Evolutionary conservation across 2,329 filamentous ascomycete species (phyloP), one percentile per base, ranked within the genome.

Genomic region (Bipolaris bicolor): DNA sequence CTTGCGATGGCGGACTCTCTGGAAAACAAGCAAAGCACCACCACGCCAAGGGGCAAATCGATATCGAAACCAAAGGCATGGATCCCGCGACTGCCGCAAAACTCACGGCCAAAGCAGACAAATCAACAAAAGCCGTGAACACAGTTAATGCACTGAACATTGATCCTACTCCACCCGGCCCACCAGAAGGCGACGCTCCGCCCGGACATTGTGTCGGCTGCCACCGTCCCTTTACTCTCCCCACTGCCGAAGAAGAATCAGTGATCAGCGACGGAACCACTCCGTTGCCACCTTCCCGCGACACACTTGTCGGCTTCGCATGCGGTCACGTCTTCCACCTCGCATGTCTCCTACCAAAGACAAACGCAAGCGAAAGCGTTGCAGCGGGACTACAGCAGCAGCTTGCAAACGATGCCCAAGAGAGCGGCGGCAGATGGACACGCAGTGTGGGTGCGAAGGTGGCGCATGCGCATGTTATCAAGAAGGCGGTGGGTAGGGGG

Each of bases 261-360:
- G 45, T 26, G 22, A 70, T 66, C 7, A 45, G 68, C 20, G 58
- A 61, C 10, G 66, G 69, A 7, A 67, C 67, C 7, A 56, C 61
- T 1, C 69, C 71, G 3, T 52, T 73, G 0, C 71, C 72, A 13
- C 58, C 66, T 9, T 71, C 66, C 2, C 70, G 70, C 47, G 89
- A 93, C 71, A 90, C 89, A 0, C 79, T 96, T 2, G 84, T 94
- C 5, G 91, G 90, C 3, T 95, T 94, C 72, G 87, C 88, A 1
- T 96, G 91, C 70, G 89, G 90, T 0, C 91, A 95, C 71, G 87
- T 92, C 24, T 95, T 90, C 73, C 91, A 96, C 68, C 81, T 93
- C 1, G 82, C 84, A 3, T 92, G 93, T 68, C 78, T 95, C 16
- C 76, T 94, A 34, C 74, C 74, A 3, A 75, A 75, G 60, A 76